phyloP scores from a whole-genome alignment of 371 early-diverging fungal species.

The Apophysomyces sp. region DNA sequence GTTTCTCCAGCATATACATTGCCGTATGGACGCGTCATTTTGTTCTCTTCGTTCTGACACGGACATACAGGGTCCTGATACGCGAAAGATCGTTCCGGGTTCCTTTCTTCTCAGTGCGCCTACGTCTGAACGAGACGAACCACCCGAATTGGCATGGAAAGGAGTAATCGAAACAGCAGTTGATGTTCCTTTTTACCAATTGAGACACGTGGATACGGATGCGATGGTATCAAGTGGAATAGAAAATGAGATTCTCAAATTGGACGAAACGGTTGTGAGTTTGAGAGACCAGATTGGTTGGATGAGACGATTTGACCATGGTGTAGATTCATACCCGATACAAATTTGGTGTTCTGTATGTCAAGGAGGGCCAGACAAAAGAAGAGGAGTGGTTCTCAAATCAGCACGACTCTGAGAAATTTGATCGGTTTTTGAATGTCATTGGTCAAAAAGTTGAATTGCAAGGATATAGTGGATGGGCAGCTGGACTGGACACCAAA shows the following conservation, averaged over 20 bases:
- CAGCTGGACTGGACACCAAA: conserved; percentile 76
- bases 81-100: conserved; percentile 16
- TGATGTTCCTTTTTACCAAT: conserved; percentile 11
- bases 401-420: conserved; percentile 49
- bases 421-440: conserved; percentile 62
- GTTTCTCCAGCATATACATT: conserved; percentile 1
- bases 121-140: neutral
- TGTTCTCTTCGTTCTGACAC: neutral
- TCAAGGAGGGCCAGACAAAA: conserved; percentile 59
- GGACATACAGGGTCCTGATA: conserved; percentile 11
- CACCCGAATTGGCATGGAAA: conserved; percentile 13
- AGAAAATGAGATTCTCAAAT: conserved; percentile 24
- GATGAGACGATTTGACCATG: neutral
- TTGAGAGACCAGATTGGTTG: neutral
- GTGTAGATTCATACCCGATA: conserved; percentile 67
- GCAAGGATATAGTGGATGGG: conserved; percentile 71
- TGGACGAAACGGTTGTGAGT: conserved; percentile 29
- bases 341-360: conserved; percentile 75
- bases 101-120: conserved; percentile 20
- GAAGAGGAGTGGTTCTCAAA: conserved; percentile 78
- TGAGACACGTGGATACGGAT: conserved; percentile 10
- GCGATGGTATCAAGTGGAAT: conserved; percentile 18
- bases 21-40: neutral
- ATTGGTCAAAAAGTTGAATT: conserved; percentile 73
- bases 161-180: conserved; percentile 19